Base-by-base conservation (phyloP, 345 rosid species). In the Jatropha curcas region DNA sequence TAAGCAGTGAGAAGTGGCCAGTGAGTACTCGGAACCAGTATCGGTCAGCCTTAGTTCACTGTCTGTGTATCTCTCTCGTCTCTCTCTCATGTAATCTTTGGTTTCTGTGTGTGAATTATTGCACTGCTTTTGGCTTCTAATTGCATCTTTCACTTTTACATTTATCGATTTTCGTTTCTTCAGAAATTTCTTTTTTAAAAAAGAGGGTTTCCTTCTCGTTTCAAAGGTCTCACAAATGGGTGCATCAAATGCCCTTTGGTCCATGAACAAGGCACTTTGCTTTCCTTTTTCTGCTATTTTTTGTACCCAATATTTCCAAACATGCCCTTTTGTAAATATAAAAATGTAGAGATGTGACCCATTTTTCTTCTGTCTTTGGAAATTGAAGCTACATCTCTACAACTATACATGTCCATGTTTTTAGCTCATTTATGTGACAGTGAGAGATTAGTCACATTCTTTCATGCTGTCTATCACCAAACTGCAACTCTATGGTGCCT, bases 301-400 rank as follows among this genome's bases (percentile, higher is more conserved):
- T 6, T 11, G 19, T 4, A 19, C 6, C 30, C 24, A 2, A 5
- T 11, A 11, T 50, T 60, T 16, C 61, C 28, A 30, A 9, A 30
- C 1, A 5, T 70, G 64, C 45, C 56, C 43, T 7, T 31, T 27
- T 2, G 28, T 14, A n/a, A 11, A 28, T 16, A n/a, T n/a, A n/a
- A n/a, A n/a, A n/a, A n/a, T n/a, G n/a, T n/a, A n/a, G n/a, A n/a
- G n/a, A n/a, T n/a, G n/a, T n/a, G 45, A 41, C 45, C 45, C 45
- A 41, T 41, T 37, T 4, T 4, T 37, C 8, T 41, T 41, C 11
- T 7, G 7, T 31, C 71, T 5, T 80, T 52, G 83, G 80, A 57
- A 80, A 60, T 80, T 80, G 83, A 39, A 80, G 71, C 83, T 22
- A 28, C 37, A 56, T 1, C 31, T n/a, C n/a, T n/a, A n/a, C n/a